Evolutionary conservation across 441 rosid genomes (phyloP).

Genomic region (Jatropha podagrica): DNA sequence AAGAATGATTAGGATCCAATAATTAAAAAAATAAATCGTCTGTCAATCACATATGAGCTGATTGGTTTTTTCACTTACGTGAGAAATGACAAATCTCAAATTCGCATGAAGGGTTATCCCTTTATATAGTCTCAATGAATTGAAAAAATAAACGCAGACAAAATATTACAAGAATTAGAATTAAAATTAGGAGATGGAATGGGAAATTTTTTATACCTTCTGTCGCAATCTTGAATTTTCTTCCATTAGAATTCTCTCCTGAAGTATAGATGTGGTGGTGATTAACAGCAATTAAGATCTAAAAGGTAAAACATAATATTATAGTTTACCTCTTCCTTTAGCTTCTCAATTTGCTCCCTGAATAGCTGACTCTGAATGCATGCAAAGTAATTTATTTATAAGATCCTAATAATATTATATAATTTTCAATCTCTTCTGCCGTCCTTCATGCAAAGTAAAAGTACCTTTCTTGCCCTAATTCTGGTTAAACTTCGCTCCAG

Average conservation of each 20-base stretch:
- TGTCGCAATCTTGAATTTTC: slow-evolving; percentile 46
- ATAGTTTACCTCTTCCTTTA: slow-evolving; percentile 55
- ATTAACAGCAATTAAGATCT: neutral
- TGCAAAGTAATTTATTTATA: neutral
- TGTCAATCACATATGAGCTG: no score
- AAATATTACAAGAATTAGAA: neutral
- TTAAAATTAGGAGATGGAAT: neutral
- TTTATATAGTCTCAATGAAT: no score
- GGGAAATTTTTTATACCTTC: slow-evolving; percentile 32
- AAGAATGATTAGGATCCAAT: no score
- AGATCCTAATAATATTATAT: neutral
- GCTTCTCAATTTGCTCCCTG: slow-evolving; percentile 57
- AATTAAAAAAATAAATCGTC: no score
- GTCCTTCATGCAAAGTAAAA: no score
- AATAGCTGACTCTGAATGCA: slow-evolving; percentile 53
- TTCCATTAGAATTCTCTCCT: slow-evolving; percentile 52
- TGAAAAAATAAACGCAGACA: no score
- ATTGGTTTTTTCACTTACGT: no score
- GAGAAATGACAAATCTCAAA: no score
- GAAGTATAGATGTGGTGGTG: neutral
- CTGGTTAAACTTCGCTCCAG: slow-evolving; percentile 63
- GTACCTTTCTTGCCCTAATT: slow-evolving; percentile 81
- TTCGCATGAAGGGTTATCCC: no score
- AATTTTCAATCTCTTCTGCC: no score
- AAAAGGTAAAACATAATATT: neutral